Evolutionary conservation across 202 grass and related monocot species (phyloP).

Genomic region (Dendrocalamus latiflorus): DNA sequence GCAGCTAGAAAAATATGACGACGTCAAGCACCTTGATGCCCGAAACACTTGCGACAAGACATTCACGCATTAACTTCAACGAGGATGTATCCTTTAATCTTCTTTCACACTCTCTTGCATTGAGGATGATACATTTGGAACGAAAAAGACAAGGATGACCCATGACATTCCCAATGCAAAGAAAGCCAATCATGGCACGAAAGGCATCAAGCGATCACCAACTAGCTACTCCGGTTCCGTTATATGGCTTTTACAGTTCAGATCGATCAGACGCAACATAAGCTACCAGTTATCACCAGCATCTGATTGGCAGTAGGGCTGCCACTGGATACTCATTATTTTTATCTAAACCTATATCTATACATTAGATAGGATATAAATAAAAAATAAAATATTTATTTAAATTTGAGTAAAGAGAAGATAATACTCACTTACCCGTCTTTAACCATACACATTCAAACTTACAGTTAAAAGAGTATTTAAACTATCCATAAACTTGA

Average conservation of each 20-base stretch:
- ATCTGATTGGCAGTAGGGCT: slow-evolving; percentile 19
- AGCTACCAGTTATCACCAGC: not conserved
- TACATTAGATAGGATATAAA: too few species aligned
- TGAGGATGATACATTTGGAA: not conserved
- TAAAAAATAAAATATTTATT: too few species aligned
- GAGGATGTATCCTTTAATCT: not conserved
- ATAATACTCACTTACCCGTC: too few species aligned
- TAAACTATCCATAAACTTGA: too few species aligned
- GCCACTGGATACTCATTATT: too few species aligned
- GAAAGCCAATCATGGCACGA: not conserved
- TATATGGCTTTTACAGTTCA: not conserved
- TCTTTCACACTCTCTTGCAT: not conserved
- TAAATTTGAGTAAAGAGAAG: too few species aligned
- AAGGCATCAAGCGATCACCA: not conserved
- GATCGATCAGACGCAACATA: not conserved
- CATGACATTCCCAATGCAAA: not conserved
- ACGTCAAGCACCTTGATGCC: not conserved
- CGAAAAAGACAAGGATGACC: not conserved
- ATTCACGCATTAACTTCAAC: not conserved
- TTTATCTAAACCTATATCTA: too few species aligned
- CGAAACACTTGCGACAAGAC: not conserved
- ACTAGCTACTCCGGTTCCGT: not conserved
- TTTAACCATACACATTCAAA: too few species aligned
- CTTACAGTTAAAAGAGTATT: too few species aligned
- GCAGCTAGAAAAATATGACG: not conserved